A percentile compares a stretch with the other conserved stretches of the same genome.
phyloP scores from a whole-genome alignment of 1,139 yeast species.

The Kodamaea plutei region DNA sequence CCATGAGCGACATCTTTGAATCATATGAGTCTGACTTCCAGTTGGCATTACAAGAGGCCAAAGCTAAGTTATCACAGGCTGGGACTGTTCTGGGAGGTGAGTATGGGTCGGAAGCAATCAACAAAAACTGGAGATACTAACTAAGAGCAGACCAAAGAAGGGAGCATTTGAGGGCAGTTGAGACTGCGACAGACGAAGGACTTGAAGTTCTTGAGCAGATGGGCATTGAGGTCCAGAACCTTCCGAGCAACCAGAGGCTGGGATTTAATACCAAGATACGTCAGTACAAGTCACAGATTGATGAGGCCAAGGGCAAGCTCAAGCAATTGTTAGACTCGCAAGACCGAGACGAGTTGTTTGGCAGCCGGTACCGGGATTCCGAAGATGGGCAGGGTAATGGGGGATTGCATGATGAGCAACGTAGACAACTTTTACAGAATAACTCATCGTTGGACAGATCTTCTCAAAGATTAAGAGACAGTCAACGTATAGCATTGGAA shows the following conservation, averaged over 20 bases:
- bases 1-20: constrained; percentile 58
- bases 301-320: constrained; percentile 50
- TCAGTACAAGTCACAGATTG: constrained; percentile 60
- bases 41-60: constrained; percentile 67
- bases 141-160: constrained; percentile 49
- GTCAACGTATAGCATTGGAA: constrained; percentile 87
- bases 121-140: too few species aligned
- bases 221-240: constrained; percentile 74
- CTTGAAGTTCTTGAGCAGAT: constrained; percentile 77
- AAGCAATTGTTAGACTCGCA: constrained; percentile 54
- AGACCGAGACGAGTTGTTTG: constrained; percentile 66
- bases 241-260: constrained; percentile 68
- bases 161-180: constrained; percentile 54
- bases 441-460: constrained; percentile 81
- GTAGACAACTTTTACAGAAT: constrained; percentile 75
- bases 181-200: constrained; percentile 71
- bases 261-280: constrained; percentile 68
- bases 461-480: constrained; percentile 77
- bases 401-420: constrained; percentile 59
- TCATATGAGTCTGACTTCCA: constrained; percentile 75
- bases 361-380: constrained; percentile 41
- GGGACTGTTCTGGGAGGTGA: constrained; percentile 49
- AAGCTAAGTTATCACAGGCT: constrained; percentile 59
- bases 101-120: too few species aligned
- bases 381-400: constrained; percentile 25